Conservation (phyloP, 768 basidiomycete genomes). For the Xerocomus spinulosus region DNA sequence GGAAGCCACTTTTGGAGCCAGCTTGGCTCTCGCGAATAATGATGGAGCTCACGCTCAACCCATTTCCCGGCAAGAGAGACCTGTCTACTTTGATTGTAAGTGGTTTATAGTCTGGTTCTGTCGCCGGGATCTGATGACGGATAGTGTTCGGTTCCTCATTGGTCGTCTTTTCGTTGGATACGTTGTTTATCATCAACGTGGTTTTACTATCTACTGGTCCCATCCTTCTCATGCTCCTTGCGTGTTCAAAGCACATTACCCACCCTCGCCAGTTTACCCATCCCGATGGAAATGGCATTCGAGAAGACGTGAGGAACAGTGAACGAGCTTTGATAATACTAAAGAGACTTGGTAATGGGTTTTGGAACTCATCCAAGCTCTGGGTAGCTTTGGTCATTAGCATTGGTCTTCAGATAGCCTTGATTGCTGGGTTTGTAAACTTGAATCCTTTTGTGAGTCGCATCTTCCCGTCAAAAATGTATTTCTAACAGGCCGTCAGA, state of each 20-base stretch:
- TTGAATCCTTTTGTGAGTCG: constrained; percentile 61
- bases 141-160: constrained; percentile 58
- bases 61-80: constrained; percentile 21
- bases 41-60: constrained; percentile 26
- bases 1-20: constrained; percentile 57
- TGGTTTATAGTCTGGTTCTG: neutral
- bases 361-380: constrained; percentile 56
- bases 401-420: constrained; percentile 41
- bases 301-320: constrained; percentile 6
- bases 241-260: constrained; percentile 32
- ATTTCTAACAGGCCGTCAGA: constrained; percentile 34
- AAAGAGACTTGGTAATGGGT: constrained; percentile 23
- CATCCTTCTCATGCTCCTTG: constrained; percentile 44
- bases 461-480: neutral
- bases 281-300: neutral
- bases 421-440: constrained; percentile 46
- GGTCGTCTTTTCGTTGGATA: constrained; percentile 49
- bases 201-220: constrained; percentile 62
- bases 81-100: constrained; percentile 76
- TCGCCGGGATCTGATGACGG: neutral
- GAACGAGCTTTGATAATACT: constrained; percentile 22
- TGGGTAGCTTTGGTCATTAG: constrained; percentile 53
- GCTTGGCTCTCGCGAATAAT: constrained; percentile 48
- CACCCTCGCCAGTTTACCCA: constrained; percentile 6
- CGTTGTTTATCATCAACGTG: constrained; percentile 54